Evolutionary conservation across 257 asterid species (phyloP).

Genomic region (Anisodus tanguticus): DNA sequence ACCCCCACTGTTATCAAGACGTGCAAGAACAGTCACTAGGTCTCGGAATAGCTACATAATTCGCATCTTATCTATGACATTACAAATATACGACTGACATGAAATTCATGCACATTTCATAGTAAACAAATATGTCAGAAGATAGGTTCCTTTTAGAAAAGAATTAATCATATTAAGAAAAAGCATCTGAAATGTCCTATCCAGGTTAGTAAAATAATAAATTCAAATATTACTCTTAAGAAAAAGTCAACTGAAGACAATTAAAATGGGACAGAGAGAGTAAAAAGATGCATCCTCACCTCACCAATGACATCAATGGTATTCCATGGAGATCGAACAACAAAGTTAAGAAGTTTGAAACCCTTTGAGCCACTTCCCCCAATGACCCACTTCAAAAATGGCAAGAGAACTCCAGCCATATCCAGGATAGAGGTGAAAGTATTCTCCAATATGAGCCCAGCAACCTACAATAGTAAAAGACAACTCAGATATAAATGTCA

Average conservation of each 20-base stretch:
- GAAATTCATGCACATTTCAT: not conserved
- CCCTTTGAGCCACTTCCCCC: constrained; percentile 85
- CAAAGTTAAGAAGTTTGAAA: constrained; percentile 70
- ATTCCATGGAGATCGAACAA: constrained; percentile 97
- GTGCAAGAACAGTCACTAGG: not conserved
- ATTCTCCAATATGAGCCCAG: constrained; percentile 82
- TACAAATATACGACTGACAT: not conserved
- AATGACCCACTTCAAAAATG: constrained; percentile 87
- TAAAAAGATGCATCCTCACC: constrained; percentile 53
- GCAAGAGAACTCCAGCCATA: constrained; percentile 95
- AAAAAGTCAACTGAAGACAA: not conserved
- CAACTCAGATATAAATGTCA: constrained; percentile 20
- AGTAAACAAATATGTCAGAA: not conserved
- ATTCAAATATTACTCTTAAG: not conserved
- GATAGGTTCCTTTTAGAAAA: not conserved
- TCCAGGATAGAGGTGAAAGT: constrained; percentile 97
- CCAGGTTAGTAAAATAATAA: not conserved
- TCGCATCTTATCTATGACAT: not conserved
- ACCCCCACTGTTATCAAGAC: not conserved
- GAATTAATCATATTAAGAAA: not conserved
- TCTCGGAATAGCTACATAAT: not conserved
- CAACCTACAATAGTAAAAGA: constrained; percentile 57
- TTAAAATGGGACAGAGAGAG: not conserved
- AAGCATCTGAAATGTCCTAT: not conserved
- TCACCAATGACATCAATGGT: constrained; percentile 81